Evolutionary conservation across 2,329 filamentous ascomycete genomes (phyloP), one percentile per base, ranked within the genome.

Genomic region (Talaromyces pinophilus): DNA sequence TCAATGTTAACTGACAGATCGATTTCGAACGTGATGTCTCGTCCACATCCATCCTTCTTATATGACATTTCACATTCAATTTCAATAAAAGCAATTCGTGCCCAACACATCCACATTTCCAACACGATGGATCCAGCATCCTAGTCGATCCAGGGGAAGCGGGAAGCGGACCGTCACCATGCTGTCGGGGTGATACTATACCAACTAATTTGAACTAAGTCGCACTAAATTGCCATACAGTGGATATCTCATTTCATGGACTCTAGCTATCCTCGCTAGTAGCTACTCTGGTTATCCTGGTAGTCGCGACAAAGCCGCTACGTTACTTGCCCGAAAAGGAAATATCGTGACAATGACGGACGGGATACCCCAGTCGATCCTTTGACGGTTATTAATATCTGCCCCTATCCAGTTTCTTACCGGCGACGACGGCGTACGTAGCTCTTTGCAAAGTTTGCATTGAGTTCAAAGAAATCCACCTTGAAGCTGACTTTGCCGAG

Each of bases 101-200:
- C 52, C 52, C 52, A 55, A 55, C 10, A 35, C 50, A 55, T 55
- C 52, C 52, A 38, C 52, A 22, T 19, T 10, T 42, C 57, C 59
- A 62, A 48, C 59, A 30, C 33, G 28, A 50, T 52, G 59, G 59
- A 52, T 50, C 59, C 48, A 28, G 15, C 48, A 54, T 54, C 40
- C 55, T 60, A 42, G 42, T 42, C 44, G 59, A 62, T 50, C 59
- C 59, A 62, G 59, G 59, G 59, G 60, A 62, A 62, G 59, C 44
- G 59, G 59, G 10, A 62, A 35, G 57, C 57, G 57, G 57, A 28
- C 15, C 59, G 59, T 46, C 59, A 42, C 60, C 60, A 62, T 38
- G 50, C 46, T 62, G 60, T 54, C 60, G 52, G 52, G 30, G 30
- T 35, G 30, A 54, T 35, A 33, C 50, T 54, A 54, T 54, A 7